Percentiles rank a stretch among this genome's conserved stretches.
Conservation (phyloP, 108 stramenopile genomes). For the Pseudonitzschia multiseries region DNA sequence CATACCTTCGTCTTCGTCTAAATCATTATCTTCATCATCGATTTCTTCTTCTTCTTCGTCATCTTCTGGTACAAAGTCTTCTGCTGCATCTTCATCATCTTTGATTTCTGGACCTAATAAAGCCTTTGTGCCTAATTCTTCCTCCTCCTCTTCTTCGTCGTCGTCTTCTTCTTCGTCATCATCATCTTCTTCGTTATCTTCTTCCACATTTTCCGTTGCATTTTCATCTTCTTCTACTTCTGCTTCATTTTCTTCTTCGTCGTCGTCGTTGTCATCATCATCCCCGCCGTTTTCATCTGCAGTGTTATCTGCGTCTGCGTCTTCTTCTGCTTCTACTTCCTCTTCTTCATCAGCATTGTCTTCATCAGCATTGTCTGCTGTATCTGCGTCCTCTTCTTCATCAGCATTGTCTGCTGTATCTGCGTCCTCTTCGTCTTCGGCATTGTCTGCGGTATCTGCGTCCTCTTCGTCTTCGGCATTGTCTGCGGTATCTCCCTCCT, state of each 20-base stretch:
- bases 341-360: neutral
- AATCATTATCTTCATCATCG: neutral
- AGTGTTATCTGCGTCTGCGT: neutral
- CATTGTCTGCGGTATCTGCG: neutral
- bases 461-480: conserved; percentile 5
- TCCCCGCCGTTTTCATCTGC: neutral
- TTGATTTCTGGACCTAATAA: conserved; percentile 10
- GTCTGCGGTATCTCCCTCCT: conserved; percentile 1
- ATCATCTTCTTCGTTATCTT: neutral
- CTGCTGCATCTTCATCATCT: conserved; percentile 13
- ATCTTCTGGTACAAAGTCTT: conserved; percentile 9
- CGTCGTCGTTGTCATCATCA: neutral
- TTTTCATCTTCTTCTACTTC: neutral
- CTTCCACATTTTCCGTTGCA: neutral
- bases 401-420: neutral
- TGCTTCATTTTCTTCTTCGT: neutral
- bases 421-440: neutral
- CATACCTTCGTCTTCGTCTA: conserved; percentile 1
- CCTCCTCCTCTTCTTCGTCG: neutral
- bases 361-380: neutral
- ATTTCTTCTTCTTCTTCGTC: conserved; percentile 9
- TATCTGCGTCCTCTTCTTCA: neutral
- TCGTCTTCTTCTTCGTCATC: neutral
- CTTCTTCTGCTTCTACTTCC: neutral
- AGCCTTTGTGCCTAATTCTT: conserved; percentile 8